These are phyloP conservation scores for Saccharata proteae DNA, from an alignment of 2,329 filamentous ascomycete genomes.

Conservation along the genomic window DNA sequence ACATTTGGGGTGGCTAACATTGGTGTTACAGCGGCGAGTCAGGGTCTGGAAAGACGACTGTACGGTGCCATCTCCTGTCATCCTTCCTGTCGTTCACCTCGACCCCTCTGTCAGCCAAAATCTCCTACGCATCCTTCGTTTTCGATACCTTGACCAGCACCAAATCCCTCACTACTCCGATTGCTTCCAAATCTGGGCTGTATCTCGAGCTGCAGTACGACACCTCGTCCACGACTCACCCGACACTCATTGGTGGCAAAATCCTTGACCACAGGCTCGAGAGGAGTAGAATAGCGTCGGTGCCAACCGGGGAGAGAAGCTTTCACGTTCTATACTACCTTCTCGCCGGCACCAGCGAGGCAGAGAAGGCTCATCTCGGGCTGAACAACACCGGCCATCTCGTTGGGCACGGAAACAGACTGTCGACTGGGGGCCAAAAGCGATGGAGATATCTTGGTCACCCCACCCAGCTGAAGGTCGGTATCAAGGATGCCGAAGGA, in stretches of 20 bases:
- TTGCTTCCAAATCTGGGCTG: slow-evolving; percentile 86
- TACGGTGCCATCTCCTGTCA: slow-evolving; percentile 78
- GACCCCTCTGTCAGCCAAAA: slow-evolving; percentile 83
- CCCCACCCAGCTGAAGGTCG: slow-evolving; percentile 91
- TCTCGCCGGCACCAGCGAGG: slow-evolving; percentile 76
- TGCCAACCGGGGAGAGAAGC: slow-evolving; percentile 90
- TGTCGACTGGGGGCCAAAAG: slow-evolving; percentile 51
- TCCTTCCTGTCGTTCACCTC: slow-evolving; percentile 80
- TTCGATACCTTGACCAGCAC: slow-evolving; percentile 96
- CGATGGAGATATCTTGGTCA: slow-evolving; percentile 95
- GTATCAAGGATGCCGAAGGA: slow-evolving; percentile 88
- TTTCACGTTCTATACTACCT: slow-evolving; percentile 96
- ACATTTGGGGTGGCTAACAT: slow-evolving; percentile 13
- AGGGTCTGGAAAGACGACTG: slow-evolving; percentile 88
- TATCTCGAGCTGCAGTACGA: slow-evolving; percentile 98
- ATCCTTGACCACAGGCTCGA: slow-evolving; percentile 88
- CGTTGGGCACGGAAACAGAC: slow-evolving; percentile 37
- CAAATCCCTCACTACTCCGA: slow-evolving; percentile 90
- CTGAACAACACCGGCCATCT: slow-evolving; percentile 47
- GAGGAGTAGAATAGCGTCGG: slow-evolving; percentile 77
- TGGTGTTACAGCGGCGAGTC: slow-evolving; percentile 67
- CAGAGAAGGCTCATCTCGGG: slow-evolving; percentile 78
- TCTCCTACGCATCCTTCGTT: slow-evolving; percentile 86
- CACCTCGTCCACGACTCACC: slow-evolving; percentile 70
- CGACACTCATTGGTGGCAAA: slow-evolving; percentile 85